Percentiles rank a stretch among this genome's conserved stretches.
These are phyloP conservation scores for Emericellopsis cladophorae DNA, from an alignment of 2,329 filamentous ascomycete species.

Conservation along the genomic window DNA sequence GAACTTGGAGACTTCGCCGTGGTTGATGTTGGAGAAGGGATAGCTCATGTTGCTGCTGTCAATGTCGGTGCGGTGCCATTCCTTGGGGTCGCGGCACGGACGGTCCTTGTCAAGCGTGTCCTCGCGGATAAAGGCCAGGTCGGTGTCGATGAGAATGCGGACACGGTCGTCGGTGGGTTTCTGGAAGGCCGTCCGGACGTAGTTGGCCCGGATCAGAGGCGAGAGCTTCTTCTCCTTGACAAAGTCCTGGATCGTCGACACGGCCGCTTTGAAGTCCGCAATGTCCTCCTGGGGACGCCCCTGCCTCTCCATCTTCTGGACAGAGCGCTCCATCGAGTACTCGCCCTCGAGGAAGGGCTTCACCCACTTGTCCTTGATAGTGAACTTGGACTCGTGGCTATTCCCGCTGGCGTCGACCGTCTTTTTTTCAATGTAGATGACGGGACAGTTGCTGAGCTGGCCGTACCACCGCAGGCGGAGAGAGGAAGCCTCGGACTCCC, in stretches of 20 bases:
- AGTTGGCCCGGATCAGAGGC: conserved; percentile 83
- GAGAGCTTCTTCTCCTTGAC: conserved; percentile 66
- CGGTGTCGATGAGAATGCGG: conserved; percentile 84
- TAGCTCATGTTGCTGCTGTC: conserved; percentile 73
- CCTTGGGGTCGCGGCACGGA: conserved; percentile 76
- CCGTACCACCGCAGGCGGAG: conserved; percentile 87
- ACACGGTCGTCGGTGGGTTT: conserved; percentile 86
- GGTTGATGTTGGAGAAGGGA: conserved; percentile 76
- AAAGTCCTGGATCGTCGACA: conserved; percentile 67
- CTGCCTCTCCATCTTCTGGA: conserved; percentile 75
- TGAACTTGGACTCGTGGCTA: conserved; percentile 68
- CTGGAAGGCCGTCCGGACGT: conserved; percentile 89
- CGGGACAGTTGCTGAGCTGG: conserved; percentile 62
- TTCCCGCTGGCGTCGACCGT: conserved; percentile 62
- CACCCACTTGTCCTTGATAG: conserved; percentile 90
- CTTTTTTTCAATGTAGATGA: conserved; percentile 85
- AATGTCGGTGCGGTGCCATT: conserved; percentile 89
- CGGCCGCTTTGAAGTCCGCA: conserved; percentile 56
- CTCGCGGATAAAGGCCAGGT: conserved; percentile 75
- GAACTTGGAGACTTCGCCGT: conserved; percentile 83
- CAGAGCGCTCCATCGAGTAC: conserved; percentile 83
- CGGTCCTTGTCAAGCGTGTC: conserved; percentile 66
- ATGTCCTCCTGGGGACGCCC: conserved; percentile 55
- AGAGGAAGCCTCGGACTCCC: conserved; percentile 63
- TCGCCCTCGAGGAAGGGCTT: conserved; percentile 75